Evolutionary conservation across 2,329 filamentous ascomycete species (phyloP).

Genomic region (Mycosphaerella arachidis): DNA sequence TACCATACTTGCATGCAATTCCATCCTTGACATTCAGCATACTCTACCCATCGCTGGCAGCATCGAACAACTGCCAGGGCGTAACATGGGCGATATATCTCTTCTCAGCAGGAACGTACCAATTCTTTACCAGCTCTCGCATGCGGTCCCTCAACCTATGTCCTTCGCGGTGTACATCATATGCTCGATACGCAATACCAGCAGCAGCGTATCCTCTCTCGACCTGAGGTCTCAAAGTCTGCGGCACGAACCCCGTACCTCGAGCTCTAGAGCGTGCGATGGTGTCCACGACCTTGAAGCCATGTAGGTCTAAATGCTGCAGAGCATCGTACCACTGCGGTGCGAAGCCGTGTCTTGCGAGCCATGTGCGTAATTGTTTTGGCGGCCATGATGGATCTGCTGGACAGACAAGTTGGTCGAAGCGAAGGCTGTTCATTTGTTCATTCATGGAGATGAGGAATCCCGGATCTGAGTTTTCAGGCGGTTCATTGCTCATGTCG

Average conservation of each 20-base stretch:
- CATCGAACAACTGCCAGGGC: too few relatives aligned
- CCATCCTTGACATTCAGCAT: too few relatives aligned
- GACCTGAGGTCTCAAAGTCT: background rate
- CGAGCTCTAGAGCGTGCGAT: background rate
- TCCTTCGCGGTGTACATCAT: background rate
- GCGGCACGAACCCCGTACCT: background rate
- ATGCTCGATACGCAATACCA: background rate
- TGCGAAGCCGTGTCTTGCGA: background rate
- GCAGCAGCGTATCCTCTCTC: background rate
- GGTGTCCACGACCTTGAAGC: background rate
- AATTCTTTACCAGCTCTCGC: background rate
- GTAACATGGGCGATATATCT: too few relatives aligned
- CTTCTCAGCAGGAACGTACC: background rate
- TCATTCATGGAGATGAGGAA: background rate
- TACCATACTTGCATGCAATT: too few relatives aligned
- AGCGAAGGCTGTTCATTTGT: background rate
- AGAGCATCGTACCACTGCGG: background rate
- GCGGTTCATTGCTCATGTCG: background rate
- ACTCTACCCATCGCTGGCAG: too few relatives aligned
- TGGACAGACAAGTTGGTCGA: background rate
- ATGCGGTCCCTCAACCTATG: background rate
- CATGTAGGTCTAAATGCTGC: background rate
- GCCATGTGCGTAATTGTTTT: background rate
- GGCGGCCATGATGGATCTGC: background rate
- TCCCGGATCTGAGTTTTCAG: background rate